Conservation (phyloP, 768 basidiomycete genomes). For the Tylopilus rubrobrunneus region DNA sequence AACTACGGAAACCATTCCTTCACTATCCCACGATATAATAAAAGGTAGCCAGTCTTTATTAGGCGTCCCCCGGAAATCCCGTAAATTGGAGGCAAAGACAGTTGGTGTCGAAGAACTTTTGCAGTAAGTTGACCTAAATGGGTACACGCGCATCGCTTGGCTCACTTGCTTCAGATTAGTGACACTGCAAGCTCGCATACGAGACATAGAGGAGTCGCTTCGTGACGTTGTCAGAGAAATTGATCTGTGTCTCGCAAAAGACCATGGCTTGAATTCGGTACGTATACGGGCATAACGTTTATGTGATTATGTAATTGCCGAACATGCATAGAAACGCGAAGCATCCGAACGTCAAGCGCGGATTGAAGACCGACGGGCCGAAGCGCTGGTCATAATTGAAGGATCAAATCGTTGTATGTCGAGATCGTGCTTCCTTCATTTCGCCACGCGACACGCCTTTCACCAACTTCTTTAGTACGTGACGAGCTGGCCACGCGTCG, state of each 20-base stretch:
- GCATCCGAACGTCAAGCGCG: slow-evolving; percentile 59
- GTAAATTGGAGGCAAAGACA: slow-evolving; percentile 38
- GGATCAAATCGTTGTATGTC: slow-evolving; percentile 45
- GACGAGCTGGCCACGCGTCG: slow-evolving; percentile 41
- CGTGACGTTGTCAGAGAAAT: slow-evolving; percentile 45
- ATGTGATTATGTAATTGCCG: slow-evolving; percentile 22
- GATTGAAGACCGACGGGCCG: slow-evolving; percentile 46
- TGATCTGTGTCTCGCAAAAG: slow-evolving; percentile 43
- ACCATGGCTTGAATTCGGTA: slow-evolving; percentile 41
- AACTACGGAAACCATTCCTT: slow-evolving; percentile 13
- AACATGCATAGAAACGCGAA: slow-evolving; percentile 55
- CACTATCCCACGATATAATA: slow-evolving; percentile 19
- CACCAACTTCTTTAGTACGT: slow-evolving; percentile 34
- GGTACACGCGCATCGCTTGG: neutral
- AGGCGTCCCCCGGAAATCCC: slow-evolving; percentile 19
- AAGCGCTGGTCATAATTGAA: slow-evolving; percentile 40
- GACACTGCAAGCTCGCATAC: slow-evolving; percentile 48
- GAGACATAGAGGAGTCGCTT: slow-evolving; percentile 48
- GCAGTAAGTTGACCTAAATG: slow-evolving; percentile 46
- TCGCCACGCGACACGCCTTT: slow-evolving; percentile 12
- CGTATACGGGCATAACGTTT: slow-evolving; percentile 4
- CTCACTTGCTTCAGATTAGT: slow-evolving; percentile 40
- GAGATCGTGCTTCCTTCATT: slow-evolving; percentile 21
- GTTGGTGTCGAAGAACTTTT: slow-evolving; percentile 67
- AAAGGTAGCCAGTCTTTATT: slow-evolving; percentile 11